Conservation (phyloP, 352 stramenopile genomes). For the Phytophthora pini region DNA sequence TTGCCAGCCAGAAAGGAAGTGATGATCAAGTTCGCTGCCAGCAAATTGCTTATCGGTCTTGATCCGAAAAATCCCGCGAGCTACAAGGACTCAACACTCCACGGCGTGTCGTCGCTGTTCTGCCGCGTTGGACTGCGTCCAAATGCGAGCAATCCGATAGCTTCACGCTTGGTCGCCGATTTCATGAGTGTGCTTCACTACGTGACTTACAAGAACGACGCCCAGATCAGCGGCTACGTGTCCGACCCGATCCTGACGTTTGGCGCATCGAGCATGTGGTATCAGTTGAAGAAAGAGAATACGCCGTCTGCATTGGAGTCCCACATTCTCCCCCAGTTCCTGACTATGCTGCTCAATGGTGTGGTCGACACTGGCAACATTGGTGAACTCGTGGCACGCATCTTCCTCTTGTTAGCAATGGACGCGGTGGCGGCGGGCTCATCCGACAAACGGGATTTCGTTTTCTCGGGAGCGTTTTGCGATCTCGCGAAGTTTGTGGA, state of each 20-base stretch:
- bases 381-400: not conserved
- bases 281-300: not conserved
- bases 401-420: constrained; percentile 4
- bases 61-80: not conserved
- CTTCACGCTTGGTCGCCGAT: constrained; percentile 27
- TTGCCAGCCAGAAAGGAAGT: not conserved
- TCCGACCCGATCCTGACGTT: constrained; percentile 42
- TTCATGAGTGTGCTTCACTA: constrained; percentile 33
- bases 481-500: not conserved
- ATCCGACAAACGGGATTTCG: not conserved
- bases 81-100: constrained; percentile 11
- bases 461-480: not conserved
- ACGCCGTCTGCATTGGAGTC: not conserved
- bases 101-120: constrained; percentile 33
- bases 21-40: not conserved
- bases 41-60: constrained; percentile 14
- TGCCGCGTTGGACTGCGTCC: constrained; percentile 37
- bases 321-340: not conserved
- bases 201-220: constrained; percentile 20
- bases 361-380: not conserved
- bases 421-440: not conserved
- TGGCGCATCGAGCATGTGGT: constrained; percentile 36
- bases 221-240: constrained; percentile 24
- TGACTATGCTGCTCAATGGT: not conserved
- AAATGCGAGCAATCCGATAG: constrained; percentile 17